These are phyloP conservation scores for Larix sibirica DNA, from an alignment of 83 land plant species.

Conservation along the genomic window DNA sequence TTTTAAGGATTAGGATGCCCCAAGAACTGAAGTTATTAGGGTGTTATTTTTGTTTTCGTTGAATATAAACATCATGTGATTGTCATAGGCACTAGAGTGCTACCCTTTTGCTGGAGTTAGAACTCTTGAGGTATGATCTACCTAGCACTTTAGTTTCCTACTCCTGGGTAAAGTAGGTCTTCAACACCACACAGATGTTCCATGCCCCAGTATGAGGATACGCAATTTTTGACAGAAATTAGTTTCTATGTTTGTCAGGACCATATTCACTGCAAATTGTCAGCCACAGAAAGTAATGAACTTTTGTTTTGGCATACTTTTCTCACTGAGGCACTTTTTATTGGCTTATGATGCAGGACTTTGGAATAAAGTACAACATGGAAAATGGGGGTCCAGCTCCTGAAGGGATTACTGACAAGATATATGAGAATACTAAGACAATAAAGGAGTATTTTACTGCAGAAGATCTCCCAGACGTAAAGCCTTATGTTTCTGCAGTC, in stretches of 20 bases:
- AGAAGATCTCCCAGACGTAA: constrained; percentile 84
- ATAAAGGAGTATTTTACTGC: constrained; percentile 82
- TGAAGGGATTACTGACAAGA: constrained; percentile 87
- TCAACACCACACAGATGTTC: background rate
- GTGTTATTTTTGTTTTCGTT: background rate
- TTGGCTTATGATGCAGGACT: constrained; percentile 65
- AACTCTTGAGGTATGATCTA: background rate
- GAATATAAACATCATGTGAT: background rate
- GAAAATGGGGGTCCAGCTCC: constrained; percentile 99
- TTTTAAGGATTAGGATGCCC: too few relatives aligned
- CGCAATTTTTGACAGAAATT: background rate
- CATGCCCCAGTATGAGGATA: background rate
- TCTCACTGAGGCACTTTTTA: background rate
- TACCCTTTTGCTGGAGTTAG: background rate
- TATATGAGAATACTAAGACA: constrained; percentile 78
- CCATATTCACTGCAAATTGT: background rate
- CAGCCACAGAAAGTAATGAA: background rate
- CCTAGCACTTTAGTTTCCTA: background rate
- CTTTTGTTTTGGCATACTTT: background rate
- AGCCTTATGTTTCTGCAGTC: background rate
- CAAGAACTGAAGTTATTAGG: too few relatives aligned
- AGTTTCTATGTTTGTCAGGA: background rate
- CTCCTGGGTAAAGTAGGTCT: background rate
- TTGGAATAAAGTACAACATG: constrained; percentile 99
- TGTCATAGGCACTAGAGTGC: background rate